These are phyloP conservation scores for Mimosa pudica DNA, from an alignment of 306 rosid genomes.

Conservation along the genomic window DNA sequence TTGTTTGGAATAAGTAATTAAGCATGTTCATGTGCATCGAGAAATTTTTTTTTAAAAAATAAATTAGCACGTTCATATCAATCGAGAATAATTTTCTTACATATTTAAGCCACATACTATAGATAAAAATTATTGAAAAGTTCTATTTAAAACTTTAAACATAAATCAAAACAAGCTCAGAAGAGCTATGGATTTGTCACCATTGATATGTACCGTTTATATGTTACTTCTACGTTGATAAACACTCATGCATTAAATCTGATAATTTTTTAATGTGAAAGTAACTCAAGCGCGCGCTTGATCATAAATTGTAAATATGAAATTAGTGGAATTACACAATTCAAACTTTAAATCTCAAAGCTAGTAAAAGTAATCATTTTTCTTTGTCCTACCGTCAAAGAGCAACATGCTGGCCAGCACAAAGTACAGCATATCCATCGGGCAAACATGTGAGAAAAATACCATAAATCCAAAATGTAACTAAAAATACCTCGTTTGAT, in stretches of 20 bases:
- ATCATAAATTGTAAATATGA: background rate
- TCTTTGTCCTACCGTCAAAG: background rate
- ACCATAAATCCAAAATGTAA: background rate
- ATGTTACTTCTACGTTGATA: background rate
- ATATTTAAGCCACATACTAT: too few species aligned
- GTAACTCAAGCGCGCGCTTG: background rate
- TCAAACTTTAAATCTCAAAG: background rate
- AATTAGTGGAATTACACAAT: background rate
- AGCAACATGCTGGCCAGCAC: background rate
- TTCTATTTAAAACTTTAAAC: too few species aligned
- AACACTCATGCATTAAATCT: background rate
- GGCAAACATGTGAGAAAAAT: background rate
- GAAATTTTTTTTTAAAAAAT: too few species aligned
- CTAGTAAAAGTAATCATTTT: background rate
- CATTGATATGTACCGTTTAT: background rate
- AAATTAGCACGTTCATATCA: too few species aligned
- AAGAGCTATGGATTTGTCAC: background rate
- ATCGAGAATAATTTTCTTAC: too few species aligned
- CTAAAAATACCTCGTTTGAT: background rate
- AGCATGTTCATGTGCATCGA: too few species aligned
- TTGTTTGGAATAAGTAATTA: background rate
- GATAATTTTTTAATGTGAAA: background rate
- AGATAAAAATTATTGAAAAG: too few species aligned
- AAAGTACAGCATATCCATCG: background rate
- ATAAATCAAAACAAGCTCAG: too few species aligned